Percentiles rank a stretch among this genome's conserved stretches.
These are phyloP conservation scores for Paspalum vaginatum DNA, from an alignment of 176 grass and related monocot species.

Conservation along the genomic window DNA sequence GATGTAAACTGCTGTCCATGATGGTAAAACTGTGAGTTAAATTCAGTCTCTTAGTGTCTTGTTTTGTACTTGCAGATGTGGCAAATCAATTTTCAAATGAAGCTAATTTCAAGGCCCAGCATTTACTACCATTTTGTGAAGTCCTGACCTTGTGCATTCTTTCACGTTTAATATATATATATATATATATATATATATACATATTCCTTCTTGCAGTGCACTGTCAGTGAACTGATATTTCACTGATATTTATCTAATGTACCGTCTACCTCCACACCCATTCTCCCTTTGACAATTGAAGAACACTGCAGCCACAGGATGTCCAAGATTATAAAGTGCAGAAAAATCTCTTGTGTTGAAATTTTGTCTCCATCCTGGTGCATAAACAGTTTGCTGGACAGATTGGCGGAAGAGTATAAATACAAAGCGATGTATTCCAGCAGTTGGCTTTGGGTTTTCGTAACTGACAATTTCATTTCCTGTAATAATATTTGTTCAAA, in stretches of 20 bases:
- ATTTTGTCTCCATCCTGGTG: conserved; percentile 91
- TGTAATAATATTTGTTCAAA: conserved; percentile 50
- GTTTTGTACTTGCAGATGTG: conserved; percentile 22
- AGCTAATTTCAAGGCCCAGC: conserved; percentile 44
- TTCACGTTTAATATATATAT: conserved; percentile 18
- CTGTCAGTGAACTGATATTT: conserved; percentile 32
- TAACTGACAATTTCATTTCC: conserved; percentile 91
- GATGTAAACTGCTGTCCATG: conserved; percentile 18
- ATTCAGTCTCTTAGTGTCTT: conserved; percentile 28
- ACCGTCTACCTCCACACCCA: conserved; percentile 90
- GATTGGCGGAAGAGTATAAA: conserved; percentile 91
- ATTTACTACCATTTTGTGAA: conserved; percentile 31
- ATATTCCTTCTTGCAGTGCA: conserved; percentile 34
- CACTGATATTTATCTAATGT: conserved; percentile 55
- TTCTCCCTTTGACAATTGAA: conserved; percentile 99
- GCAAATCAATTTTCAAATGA: conserved; percentile 37
- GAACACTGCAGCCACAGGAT: conserved; percentile 69
- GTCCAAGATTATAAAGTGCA: conserved; percentile 78
- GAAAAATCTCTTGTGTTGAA: conserved; percentile 96
- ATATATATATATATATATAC: neutral
- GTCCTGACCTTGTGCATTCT: conserved; percentile 26
- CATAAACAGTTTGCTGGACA: conserved; percentile 69
- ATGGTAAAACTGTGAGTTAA: conserved; percentile 16
- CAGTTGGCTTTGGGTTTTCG: conserved; percentile 91
- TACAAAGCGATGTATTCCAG: conserved; percentile 93